Conservation (phyloP, 2,329 filamentous ascomycete species). For the Truncatella angustata region DNA sequence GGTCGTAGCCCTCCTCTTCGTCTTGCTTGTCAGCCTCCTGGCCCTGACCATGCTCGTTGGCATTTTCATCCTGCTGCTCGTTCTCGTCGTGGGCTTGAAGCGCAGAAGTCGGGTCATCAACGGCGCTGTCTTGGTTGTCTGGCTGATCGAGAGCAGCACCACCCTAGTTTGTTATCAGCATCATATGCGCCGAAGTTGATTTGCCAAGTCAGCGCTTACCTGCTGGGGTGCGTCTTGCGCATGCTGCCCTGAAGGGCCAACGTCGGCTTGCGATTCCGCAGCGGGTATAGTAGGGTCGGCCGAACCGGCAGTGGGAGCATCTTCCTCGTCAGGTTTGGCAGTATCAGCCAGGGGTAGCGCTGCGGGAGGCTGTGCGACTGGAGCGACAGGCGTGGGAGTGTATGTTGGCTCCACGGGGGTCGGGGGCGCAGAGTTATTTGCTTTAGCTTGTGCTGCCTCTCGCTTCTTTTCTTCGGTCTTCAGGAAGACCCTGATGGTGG, state of each 20-base stretch:
- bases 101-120: slow-evolving; percentile 16
- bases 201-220: not conserved
- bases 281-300: not conserved
- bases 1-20: slow-evolving; percentile 24
- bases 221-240: not conserved
- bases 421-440: slow-evolving; percentile 36
- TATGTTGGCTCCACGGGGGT: slow-evolving; percentile 41
- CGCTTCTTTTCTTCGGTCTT: slow-evolving; percentile 90
- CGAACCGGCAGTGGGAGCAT: not conserved
- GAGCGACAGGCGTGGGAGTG: slow-evolving; percentile 32
- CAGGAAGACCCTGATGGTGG: slow-evolving; percentile 87
- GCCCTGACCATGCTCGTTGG: slow-evolving; percentile 26
- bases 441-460: slow-evolving; percentile 58
- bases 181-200: not conserved
- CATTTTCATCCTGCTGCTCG: slow-evolving; percentile 25
- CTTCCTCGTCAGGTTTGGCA: slow-evolving; percentile 6
- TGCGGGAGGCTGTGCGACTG: slow-evolving; percentile 25
- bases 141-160: not conserved
- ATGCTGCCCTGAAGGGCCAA: not conserved
- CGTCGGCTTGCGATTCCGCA: not conserved
- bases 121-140: slow-evolving; percentile 12
- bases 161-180: not conserved
- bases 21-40: slow-evolving; percentile 27
- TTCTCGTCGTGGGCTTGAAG: slow-evolving; percentile 17
- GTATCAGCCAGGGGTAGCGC: slow-evolving; percentile 18